These are phyloP conservation scores for Thymus mandschuricus DNA, from an alignment of 257 asterid species.

Conservation along the genomic window DNA sequence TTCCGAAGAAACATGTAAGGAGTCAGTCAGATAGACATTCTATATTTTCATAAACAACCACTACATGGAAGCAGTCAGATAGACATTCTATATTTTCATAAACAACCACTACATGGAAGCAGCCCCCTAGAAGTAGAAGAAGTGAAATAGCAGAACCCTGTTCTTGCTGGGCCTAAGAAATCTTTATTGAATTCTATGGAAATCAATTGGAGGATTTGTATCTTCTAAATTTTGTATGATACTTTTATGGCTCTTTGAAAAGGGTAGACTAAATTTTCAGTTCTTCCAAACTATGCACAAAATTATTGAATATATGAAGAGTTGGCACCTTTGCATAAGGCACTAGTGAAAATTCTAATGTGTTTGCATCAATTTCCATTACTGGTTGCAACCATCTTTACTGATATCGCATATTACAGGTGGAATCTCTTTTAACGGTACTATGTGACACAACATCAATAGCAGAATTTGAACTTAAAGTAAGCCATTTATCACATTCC, in stretches of 20 bases:
- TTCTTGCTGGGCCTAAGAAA: neutral
- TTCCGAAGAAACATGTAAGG: neutral
- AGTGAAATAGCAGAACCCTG: neutral
- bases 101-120: no score
- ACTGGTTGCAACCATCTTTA: conserved; percentile 16
- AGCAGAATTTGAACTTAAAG: conserved; percentile 85
- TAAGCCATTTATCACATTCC: conserved; percentile 36
- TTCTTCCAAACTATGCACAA: conserved; percentile 3
- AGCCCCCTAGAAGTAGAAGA: neutral
- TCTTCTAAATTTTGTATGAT: conserved; percentile 13
- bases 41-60: no score
- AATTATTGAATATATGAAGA: neutral
- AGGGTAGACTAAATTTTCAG: conserved; percentile 9
- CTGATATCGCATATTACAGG: conserved; percentile 54
- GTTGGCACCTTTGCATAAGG: neutral
- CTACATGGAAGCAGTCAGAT: no score
- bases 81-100: no score
- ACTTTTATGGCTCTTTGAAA: conserved; percentile 11
- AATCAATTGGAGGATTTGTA: neutral
- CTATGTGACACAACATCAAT: conserved; percentile 86
- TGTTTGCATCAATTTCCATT: conserved; percentile 2
- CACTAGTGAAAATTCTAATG: neutral
- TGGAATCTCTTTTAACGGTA: conserved; percentile 67
- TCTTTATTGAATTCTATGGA: neutral
- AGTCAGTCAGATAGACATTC: neutral